Base-by-base conservation (phyloP, 768 basidiomycete genomes). In the Pisolithus orientalis region DNA sequence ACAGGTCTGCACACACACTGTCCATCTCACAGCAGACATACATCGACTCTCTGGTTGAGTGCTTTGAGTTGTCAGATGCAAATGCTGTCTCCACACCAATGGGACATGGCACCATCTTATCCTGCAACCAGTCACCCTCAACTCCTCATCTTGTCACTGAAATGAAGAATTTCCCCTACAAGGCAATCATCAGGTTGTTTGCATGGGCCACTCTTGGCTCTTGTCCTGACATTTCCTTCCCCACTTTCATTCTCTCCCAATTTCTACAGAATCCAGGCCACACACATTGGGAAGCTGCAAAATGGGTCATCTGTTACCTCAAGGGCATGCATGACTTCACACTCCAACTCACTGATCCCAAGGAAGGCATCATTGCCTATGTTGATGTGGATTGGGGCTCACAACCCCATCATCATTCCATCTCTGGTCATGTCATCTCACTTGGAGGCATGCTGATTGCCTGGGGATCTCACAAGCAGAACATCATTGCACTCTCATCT, bases 191-290 rank as follows among this genome's bases (percentile, higher is more conserved):
- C 3, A 66, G 69, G 0, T 63, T 58, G 0, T 53, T 72, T 17
- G 61, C 69, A 45, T 72, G 69, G 48, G 43, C 60, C 11, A 49
- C 60, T 3, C 51, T 62, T 8, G 57, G 54, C 11, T 68, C 64
- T 3, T 50, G 60, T 25, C 66, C 70, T 6, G 64, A 71, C 49
- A 68, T 69, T 25, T 45, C 62, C 4, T 71, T 60, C 51, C 51
- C 69, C 7, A 52, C 62, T 4, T 56, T 47, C 2, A 57, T 50
- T 6, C 56, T 67, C 1, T 54, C 61, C 3, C 65, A 63, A 37
- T 68, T 55, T 51, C 34, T 60, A 1, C 57, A 57, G 13, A 55
- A 59, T 13, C 66, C 65, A 11, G 53, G 50, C 5, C 32, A 13
- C 21, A 54, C 52, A 3, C 72, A 72, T 49, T 55, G 56, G 44